phyloP scores from a whole-genome alignment of 2,329 filamentous ascomycete genomes.

The Penicillium sp. region DNA sequence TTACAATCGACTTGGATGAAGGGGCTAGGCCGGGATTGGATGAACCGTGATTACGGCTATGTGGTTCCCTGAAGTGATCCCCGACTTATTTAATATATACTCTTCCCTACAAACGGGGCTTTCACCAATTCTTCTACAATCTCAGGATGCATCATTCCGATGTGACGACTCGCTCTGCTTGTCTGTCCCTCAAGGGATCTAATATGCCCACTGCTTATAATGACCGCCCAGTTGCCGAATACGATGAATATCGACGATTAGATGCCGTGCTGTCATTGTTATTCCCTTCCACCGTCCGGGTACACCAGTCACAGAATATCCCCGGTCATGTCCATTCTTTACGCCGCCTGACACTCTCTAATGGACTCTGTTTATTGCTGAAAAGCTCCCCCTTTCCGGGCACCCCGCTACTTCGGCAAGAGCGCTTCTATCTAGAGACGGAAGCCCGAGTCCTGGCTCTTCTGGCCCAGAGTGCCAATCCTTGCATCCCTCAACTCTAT shows the following conservation, averaged over 20 bases:
- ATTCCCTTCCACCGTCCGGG: slow-evolving; percentile 34
- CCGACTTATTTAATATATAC: not conserved
- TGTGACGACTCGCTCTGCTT: slow-evolving; percentile 13
- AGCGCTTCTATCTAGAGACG: slow-evolving; percentile 42
- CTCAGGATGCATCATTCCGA: slow-evolving; percentile 15
- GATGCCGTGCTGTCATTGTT: slow-evolving; percentile 34
- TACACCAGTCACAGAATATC: slow-evolving; percentile 29
- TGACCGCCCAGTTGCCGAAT: slow-evolving; percentile 5
- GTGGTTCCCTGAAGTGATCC: not conserved
- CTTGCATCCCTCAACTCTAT: slow-evolving; percentile 42
- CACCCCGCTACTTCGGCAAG: slow-evolving; percentile 43
- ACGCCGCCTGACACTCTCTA: slow-evolving; percentile 40
- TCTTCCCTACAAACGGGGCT: not conserved
- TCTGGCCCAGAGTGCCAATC: slow-evolving; percentile 34
- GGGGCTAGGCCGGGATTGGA: not conserved
- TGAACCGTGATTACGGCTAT: not conserved
- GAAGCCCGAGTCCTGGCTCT: slow-evolving; percentile 44
- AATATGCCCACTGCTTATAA: slow-evolving; percentile 4
- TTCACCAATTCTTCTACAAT: slow-evolving; percentile 2
- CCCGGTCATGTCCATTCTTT: slow-evolving; percentile 40
- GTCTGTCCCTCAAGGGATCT: slow-evolving; percentile 10
- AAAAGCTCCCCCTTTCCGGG: slow-evolving; percentile 40
- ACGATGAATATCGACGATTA: slow-evolving; percentile 28
- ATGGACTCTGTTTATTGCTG: slow-evolving; percentile 39
- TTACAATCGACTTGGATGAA: slow-evolving; percentile 1